A percentile compares a stretch with the other conserved stretches of the same genome.
phyloP scores from a whole-genome alignment of 352 stramenopile species.

The Globisporangium camurandrum region DNA sequence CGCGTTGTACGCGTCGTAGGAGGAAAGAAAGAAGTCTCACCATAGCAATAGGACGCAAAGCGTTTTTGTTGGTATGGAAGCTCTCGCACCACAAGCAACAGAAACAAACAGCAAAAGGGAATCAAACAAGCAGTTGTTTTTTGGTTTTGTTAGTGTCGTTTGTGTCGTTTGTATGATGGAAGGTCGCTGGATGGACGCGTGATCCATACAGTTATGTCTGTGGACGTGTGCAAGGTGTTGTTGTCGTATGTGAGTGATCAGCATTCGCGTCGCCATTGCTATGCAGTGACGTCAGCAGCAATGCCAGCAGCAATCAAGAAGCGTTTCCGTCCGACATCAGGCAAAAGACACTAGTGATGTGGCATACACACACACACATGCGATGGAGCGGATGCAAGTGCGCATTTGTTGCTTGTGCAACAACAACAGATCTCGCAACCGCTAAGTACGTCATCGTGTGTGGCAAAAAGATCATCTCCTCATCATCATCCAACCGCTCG shows the following conservation, averaged over 20 bases:
- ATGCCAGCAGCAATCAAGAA: background rate
- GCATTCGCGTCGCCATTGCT: no score
- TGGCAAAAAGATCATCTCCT: background rate
- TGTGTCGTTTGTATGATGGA: no score
- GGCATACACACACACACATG: background rate
- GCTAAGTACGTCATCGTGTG: background rate
- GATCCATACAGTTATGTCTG: no score
- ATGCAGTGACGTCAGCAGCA: no score
- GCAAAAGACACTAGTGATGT: no score
- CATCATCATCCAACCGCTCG: background rate
- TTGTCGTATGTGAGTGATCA: no score
- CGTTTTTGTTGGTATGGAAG: conserved; percentile 19
- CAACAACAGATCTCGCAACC: background rate
- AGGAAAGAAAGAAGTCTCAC: conserved; percentile 30
- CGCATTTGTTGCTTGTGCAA: no score
- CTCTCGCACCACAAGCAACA: conserved; percentile 32
- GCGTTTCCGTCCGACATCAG: no score
- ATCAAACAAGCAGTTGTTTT: conserved; percentile 12
- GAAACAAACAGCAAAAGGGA: conserved; percentile 48
- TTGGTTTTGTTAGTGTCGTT: background rate
- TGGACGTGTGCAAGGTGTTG: background rate
- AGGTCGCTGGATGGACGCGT: no score
- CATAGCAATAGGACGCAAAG: conserved; percentile 14
- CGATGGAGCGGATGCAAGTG: no score
- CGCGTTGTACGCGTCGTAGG: no score